Percentiles rank a stretch among this genome's conserved stretches.
Conservation (phyloP, 208 protist genomes). For the Trichomonas tenax region DNA sequence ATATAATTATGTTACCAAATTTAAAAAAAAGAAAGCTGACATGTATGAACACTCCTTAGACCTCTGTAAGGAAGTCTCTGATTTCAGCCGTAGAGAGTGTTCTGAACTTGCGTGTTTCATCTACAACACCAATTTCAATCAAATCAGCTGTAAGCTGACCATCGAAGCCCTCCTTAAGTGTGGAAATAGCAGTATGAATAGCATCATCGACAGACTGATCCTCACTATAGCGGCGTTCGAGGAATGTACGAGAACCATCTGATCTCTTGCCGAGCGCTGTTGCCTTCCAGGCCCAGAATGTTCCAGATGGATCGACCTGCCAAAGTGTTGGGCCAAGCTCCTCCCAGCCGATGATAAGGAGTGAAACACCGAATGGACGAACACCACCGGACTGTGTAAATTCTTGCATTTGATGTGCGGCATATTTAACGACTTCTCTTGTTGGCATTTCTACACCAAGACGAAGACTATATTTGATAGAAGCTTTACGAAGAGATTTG, state of each 20-base stretch:
- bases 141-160: constrained; percentile 79
- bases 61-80: constrained; percentile 64
- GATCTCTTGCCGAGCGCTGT: constrained; percentile 93
- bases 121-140: constrained; percentile 92
- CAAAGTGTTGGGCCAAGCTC: constrained; percentile 87
- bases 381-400: constrained; percentile 65
- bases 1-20: too few species aligned
- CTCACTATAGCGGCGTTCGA: constrained; percentile 71
- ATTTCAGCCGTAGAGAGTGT: constrained; percentile 57
- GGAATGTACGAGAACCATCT: constrained; percentile 70
- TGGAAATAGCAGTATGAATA: constrained; percentile 93
- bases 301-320: constrained; percentile 91
- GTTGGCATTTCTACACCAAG: background rate
- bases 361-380: constrained; percentile 96
- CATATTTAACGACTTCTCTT: constrained; percentile 9
- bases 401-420: background rate
- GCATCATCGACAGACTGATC: constrained; percentile 98
- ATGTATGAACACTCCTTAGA: constrained; percentile 25
- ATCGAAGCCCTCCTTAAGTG: constrained; percentile 74
- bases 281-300: constrained; percentile 98
- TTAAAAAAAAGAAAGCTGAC: too few species aligned
- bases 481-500: background rate
- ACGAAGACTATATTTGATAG: background rate
- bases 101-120: constrained; percentile 43
- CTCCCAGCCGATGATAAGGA: constrained; percentile 87